phyloP scores from a whole-genome alignment of 2,329 filamentous ascomycete species.

The Ophiostoma fasciatum region DNA sequence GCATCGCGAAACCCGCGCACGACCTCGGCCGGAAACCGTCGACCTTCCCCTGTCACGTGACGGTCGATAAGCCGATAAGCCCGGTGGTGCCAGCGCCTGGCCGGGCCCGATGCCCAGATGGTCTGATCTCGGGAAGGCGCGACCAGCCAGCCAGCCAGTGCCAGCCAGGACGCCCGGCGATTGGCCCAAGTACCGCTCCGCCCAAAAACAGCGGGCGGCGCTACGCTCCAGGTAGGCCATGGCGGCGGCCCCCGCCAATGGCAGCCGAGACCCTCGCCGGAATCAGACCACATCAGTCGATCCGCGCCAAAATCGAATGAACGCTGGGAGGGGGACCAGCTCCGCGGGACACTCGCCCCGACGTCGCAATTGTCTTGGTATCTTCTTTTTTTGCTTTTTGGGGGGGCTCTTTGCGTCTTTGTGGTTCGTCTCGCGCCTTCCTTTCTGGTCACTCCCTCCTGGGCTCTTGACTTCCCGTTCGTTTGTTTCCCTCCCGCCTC shows the following conservation, averaged over 20 bases:
- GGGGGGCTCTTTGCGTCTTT: not conserved
- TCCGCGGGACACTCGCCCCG: too few species aligned
- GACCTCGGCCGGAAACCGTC: too few species aligned
- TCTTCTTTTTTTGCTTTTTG: not conserved
- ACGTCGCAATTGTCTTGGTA: not conserved
- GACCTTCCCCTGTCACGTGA: too few species aligned
- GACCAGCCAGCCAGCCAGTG: too few species aligned
- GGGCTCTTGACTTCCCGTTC: not conserved
- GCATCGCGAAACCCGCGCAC: too few species aligned
- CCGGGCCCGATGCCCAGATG: constrained; percentile 4
- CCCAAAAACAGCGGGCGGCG: not conserved
- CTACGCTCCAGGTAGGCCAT: not conserved
- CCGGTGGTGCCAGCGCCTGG: constrained; percentile 5
- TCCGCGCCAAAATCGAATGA: constrained; percentile 11
- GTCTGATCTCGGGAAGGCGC: constrained; percentile 5
- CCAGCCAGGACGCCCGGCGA: too few species aligned
- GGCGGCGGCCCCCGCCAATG: constrained; percentile 4
- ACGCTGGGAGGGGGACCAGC: too few species aligned
- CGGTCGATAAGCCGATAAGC: not conserved
- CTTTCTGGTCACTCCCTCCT: too few species aligned
- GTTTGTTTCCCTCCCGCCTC: not conserved
- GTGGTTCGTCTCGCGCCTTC: not conserved
- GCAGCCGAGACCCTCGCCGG: constrained; percentile 9
- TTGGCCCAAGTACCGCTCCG: not conserved
- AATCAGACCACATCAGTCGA: constrained; percentile 16